Conservation (phyloP, 2,329 filamentous ascomycete genomes). For the Diaporthe destruens region DNA sequence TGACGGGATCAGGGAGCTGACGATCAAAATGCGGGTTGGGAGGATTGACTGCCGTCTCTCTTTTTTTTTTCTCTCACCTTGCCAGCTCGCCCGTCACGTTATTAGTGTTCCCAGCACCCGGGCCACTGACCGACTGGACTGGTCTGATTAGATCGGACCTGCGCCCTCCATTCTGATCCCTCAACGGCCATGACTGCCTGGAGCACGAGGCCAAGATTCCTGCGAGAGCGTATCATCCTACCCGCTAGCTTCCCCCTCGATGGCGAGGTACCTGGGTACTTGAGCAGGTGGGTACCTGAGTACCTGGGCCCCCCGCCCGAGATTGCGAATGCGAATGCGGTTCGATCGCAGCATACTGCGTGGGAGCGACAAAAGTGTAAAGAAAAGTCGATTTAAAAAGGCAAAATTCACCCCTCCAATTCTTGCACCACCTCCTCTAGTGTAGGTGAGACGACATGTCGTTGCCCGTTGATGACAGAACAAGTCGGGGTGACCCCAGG, state of each 20-base stretch:
- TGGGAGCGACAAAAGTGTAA: not conserved
- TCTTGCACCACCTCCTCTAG: not conserved
- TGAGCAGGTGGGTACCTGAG: no score
- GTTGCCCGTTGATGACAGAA: not conserved
- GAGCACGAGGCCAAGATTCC: not conserved
- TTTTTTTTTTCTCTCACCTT: not conserved
- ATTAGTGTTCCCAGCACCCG: not conserved
- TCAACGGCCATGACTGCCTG: constrained; percentile 2
- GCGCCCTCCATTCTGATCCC: constrained; percentile 11
- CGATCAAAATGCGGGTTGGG: constrained; percentile 22
- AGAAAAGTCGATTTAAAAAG: not conserved
- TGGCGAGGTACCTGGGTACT: no score
- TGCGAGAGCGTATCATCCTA: constrained; percentile 11
- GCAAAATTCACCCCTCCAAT: not conserved
- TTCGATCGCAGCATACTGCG: constrained; percentile 1
- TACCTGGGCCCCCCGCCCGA: not conserved
- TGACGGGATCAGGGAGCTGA: constrained; percentile 27
- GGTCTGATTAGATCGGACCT: constrained; percentile 15
- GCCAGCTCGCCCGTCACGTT: not conserved
- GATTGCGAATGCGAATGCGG: no score
- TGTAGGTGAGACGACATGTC: constrained; percentile 14
- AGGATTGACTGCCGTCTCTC: not conserved
- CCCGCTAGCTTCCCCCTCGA: not conserved
- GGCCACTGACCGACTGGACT: no score
- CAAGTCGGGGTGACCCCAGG: not conserved